Conservation (phyloP, 768 basidiomycete genomes). For the Fomitopsis serialis region DNA sequence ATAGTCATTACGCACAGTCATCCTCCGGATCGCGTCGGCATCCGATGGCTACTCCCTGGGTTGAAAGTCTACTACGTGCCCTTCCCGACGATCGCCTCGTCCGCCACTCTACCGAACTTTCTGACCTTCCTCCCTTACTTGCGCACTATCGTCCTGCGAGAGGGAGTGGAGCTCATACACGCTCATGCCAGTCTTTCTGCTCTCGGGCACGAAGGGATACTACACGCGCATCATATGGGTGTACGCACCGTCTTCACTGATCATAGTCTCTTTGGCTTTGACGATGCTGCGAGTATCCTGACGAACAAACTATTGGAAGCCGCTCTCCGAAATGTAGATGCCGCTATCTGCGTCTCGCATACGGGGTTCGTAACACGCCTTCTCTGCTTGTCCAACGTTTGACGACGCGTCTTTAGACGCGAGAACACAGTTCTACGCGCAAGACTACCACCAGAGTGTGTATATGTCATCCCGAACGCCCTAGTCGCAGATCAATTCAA, state of each 20-base stretch:
- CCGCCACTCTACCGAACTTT: conserved; percentile 92
- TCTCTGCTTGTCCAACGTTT: background rate
- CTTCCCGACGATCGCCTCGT: conserved; percentile 81
- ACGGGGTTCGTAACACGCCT: conserved; percentile 75
- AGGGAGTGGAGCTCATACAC: conserved; percentile 83
- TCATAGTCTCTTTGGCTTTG: conserved; percentile 94
- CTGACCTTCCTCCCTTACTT: conserved; percentile 90
- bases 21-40: conserved; percentile 76
- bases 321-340: conserved; percentile 86
- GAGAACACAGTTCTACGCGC: conserved; percentile 95
- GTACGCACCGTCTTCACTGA: conserved; percentile 94
- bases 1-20: conserved; percentile 94
- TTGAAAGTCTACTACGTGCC: conserved; percentile 96
- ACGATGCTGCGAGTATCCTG: conserved; percentile 93
- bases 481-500: conserved; percentile 82
- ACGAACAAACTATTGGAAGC: conserved; percentile 94
- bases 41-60: conserved; percentile 82
- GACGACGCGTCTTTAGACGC: conserved; percentile 48
- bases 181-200: conserved; percentile 89
- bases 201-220: conserved; percentile 86
- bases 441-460: conserved; percentile 55
- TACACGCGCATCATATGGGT: conserved; percentile 84
- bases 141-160: conserved; percentile 81
- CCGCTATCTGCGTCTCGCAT: conserved; percentile 93
- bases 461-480: conserved; percentile 94